Conservation (phyloP, 441 rosid genomes). For the Erodium trifolium region DNA sequence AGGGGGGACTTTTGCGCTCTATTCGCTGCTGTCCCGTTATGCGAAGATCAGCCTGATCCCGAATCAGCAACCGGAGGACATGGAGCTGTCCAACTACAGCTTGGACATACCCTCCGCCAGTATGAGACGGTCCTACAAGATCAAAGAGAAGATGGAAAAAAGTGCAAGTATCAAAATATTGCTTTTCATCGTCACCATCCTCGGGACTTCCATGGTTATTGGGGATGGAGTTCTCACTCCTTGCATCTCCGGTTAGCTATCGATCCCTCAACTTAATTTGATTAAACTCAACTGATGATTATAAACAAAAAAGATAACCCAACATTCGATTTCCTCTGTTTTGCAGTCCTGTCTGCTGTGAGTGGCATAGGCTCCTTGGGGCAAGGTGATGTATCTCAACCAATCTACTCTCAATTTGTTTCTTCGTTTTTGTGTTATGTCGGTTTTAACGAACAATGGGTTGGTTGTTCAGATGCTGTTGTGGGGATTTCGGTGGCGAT, state of each 20-base stretch:
- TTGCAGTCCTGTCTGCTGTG: conserved; percentile 61
- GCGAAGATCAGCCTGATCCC: conserved; percentile 51
- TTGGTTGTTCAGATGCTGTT: conserved; percentile 35
- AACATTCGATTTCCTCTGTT: not conserved
- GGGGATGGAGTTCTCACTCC: conserved; percentile 87
- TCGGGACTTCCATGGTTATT: conserved; percentile 76
- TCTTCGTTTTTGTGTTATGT: no score
- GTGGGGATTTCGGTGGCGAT: conserved; percentile 57
- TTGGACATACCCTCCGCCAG: conserved; percentile 42
- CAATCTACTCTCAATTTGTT: not conserved
- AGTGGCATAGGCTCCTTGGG: conserved; percentile 53
- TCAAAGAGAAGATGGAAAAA: conserved; percentile 45
- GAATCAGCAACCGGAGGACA: conserved; percentile 63
- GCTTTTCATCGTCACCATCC: conserved; percentile 57
- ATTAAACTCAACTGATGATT: not conserved
- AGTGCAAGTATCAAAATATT: conserved; percentile 25
- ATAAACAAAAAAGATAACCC: no score
- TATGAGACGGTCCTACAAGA: conserved; percentile 31
- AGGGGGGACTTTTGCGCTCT: conserved; percentile 81
- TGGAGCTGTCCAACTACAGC: conserved; percentile 48
- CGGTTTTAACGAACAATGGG: no score
- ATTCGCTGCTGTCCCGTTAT: conserved; percentile 54
- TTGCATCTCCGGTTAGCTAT: conserved; percentile 52
- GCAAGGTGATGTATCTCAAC: conserved; percentile 28
- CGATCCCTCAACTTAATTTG: not conserved